Evolutionary conservation across 2,329 filamentous ascomycete species (phyloP), one percentile per base, ranked within the genome.

Genomic region (Aspergillus fructus): DNA sequence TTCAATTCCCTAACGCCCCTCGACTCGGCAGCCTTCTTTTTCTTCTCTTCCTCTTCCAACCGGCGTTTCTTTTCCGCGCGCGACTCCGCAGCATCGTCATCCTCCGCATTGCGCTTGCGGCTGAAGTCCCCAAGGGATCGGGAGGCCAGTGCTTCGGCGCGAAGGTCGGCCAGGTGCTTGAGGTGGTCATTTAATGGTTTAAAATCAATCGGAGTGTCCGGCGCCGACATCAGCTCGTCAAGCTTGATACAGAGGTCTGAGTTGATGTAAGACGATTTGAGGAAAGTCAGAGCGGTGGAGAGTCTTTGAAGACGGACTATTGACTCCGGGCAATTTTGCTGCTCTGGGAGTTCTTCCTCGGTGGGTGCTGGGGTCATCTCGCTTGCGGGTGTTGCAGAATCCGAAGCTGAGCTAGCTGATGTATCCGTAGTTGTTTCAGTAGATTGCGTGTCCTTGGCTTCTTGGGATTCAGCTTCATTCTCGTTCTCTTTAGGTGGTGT

Each of bases 21-120:
- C 61, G 89, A 94, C 76, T 90, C 84, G 23, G 79, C 80, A 3
- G 84, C 85, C 77, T 96, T 93, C 75, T 88, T 93, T 73, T 85
- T 88, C 77, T 88, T 89, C 58, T 96, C 93, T 58, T 96, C 93
- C 60, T 96, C 93, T 50, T 96, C 92, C 76, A 89, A 86, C 72
- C 88, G 93, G 43, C 88, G 81, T 78, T 89, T 93, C 84, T 94
- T 96, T 72, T 93, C 90, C 3, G 85, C 86, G 3, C 87, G 75
- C n/a, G 71, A 70, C 50, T 78, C 77, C 4, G 69, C 68, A 3
- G 64, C 73, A 33, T 79, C 77, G 23, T 80, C 77, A 41, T 79
- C 76, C 13, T 77, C 69, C 13, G 65, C 59, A 3, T 65, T 71
- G 49, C 77, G 70, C 59, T 80, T 79, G 34, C 74, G 70, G 49